phyloP scores from a whole-genome alignment of 2,329 filamentous ascomycete genomes.

The Fusarium algeriense region DNA sequence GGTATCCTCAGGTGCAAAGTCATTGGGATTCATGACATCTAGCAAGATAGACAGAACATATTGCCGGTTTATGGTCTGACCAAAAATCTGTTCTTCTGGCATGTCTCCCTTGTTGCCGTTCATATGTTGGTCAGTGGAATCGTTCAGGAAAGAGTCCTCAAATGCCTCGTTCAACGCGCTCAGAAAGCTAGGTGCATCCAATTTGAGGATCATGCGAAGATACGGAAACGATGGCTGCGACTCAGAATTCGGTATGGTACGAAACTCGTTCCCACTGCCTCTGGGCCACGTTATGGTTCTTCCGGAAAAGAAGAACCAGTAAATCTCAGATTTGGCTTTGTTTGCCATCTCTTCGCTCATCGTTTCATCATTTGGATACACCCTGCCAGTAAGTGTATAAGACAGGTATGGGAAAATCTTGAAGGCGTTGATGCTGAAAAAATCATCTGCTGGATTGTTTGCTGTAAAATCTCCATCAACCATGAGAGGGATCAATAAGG shows the following conservation, averaged over 20 bases:
- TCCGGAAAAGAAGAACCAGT: conserved; percentile 93
- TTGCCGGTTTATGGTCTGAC: conserved; percentile 85
- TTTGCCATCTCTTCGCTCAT: conserved; percentile 79
- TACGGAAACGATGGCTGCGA: conserved; percentile 86
- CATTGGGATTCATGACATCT: conserved; percentile 84
- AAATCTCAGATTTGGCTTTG: conserved; percentile 87
- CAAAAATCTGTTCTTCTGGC: conserved; percentile 75
- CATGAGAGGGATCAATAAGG: conserved; percentile 72
- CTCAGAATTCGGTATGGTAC: conserved; percentile 67
- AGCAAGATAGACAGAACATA: conserved; percentile 92
- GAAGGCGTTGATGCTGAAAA: conserved; percentile 77
- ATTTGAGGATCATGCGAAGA: conserved; percentile 84
- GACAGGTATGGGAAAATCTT: conserved; percentile 97
- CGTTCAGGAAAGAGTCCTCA: conserved; percentile 93
- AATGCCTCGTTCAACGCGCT: conserved; percentile 98
- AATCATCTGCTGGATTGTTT: conserved; percentile 69
- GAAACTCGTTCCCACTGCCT: conserved; percentile 69
- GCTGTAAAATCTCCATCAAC: conserved; percentile 66
- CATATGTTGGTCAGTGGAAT: conserved; percentile 71
- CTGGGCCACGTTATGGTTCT: conserved; percentile 81
- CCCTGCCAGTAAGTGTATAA: conserved; percentile 86
- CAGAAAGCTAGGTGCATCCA: conserved; percentile 91
- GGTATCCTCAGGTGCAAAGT: conserved; percentile 83
- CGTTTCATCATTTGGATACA: conserved; percentile 87
- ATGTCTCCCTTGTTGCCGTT: conserved; percentile 66